Base-by-base conservation (phyloP, 202 grass and related monocot genomes). In the Dendrocalamus latiflorus region DNA sequence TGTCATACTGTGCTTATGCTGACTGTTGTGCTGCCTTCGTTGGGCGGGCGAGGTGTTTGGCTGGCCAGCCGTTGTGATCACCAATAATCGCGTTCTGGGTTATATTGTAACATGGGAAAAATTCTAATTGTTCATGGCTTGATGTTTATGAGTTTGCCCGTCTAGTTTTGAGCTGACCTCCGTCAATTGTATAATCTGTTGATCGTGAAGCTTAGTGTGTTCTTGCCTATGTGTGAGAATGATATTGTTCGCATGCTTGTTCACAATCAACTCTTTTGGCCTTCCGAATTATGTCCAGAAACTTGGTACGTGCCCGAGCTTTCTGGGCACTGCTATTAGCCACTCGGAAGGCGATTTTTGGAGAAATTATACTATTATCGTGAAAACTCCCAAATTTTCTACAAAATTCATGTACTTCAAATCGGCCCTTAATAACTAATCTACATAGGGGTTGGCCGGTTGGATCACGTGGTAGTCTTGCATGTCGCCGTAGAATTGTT, bases 111-210 rank as follows among this genome's bases (percentile, higher is more conserved):
- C 59, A 50, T 63, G 63, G 17, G 33, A n/a, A 63, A 85, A 65
- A 55, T 65, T 61, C 59, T 57, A 56, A 76, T 8, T 64, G 45
- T 30, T 70, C 36, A 17, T 75, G 70, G 41, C n/a, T 80, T 75
- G 60, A 34, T 70, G 56, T 75, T 74, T 60, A 36, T 41, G 63
- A 48, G 58, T 51, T 61, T 80, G 4, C 8, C 9, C 8, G 9
- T 65, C 65, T 72, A 44, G 56, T 58, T 56, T 56, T 83, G 74
- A 83, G 56, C 45, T 72, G 57, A 57, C 36, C 11, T 41, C 18
- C 53, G 20, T 50, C 41, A 20, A 63, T 21, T 71, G 36, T 71
- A 77, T 15, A 43, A 37, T 49, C 56, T 75, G 48, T 16, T 48
- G 43, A 49, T 50, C 59, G 38, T 14, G 34, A 71, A 63, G 50